These are phyloP conservation scores for Streptanthus diversifolius DNA, from an alignment of 345 rosid genomes.

Conservation along the genomic window DNA sequence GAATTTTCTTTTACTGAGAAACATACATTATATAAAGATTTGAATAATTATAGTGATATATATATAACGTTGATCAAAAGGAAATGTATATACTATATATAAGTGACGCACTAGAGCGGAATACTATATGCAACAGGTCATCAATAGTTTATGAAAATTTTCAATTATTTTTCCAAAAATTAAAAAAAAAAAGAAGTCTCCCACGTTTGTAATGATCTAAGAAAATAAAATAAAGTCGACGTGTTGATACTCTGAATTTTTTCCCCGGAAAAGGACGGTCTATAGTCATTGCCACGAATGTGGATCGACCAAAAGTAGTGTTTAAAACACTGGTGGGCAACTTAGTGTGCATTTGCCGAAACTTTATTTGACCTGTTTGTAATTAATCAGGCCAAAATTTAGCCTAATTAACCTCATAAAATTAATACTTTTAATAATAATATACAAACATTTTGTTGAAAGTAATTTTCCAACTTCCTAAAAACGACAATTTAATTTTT, in stretches of 20 bases:
- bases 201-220: not conserved
- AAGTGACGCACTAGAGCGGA: not conserved
- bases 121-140: not conserved
- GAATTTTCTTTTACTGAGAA: too few species aligned
- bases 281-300: not conserved
- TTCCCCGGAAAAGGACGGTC: not conserved
- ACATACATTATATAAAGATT: too few species aligned
- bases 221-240: not conserved
- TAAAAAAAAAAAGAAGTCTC: not conserved
- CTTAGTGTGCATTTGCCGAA: constrained; percentile 8
- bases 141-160: too few species aligned
- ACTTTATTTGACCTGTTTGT: not conserved
- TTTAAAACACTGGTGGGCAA: constrained; percentile 1
- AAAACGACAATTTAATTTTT: not conserved
- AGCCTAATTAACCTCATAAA: not conserved
- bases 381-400: not conserved
- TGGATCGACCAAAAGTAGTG: constrained; percentile 6
- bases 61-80: too few species aligned
- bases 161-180: not conserved
- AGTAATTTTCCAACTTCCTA: not conserved
- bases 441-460: not conserved
- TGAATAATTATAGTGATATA: too few species aligned
- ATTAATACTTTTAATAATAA: not conserved
- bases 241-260: not conserved
- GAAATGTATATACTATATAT: too few species aligned